These are phyloP conservation scores for Craterostigma plantagineum DNA, from an alignment of 257 asterid genomes.

Conservation along the genomic window DNA sequence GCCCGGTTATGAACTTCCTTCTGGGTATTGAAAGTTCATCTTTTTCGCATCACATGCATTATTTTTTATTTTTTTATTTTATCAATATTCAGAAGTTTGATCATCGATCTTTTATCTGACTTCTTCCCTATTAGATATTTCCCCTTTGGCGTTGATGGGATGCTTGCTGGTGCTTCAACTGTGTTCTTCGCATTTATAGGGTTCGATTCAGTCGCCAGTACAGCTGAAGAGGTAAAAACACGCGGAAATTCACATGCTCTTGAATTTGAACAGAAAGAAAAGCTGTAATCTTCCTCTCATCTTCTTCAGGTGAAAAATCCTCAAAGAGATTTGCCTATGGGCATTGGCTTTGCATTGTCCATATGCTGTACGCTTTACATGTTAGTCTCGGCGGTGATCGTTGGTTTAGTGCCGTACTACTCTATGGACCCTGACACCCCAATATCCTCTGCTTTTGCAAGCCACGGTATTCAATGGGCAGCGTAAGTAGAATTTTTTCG, in stretches of 20 bases:
- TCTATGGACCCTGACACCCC: slow-evolving; percentile 97
- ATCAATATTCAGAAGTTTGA: neutral
- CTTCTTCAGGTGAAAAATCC: slow-evolving; percentile 71
- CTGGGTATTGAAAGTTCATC: slow-evolving; percentile 29
- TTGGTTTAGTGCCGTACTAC: slow-evolving; percentile 88
- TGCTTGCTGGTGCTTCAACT: slow-evolving; percentile 99
- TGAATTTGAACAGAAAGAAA: neutral
- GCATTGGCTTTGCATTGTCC: slow-evolving; percentile 72
- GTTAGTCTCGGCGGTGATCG: slow-evolving; percentile 91
- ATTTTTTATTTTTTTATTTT: neutral
- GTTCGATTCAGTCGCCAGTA: slow-evolving; percentile 93
- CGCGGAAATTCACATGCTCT: neutral
- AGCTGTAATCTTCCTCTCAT: slow-evolving; percentile 1
- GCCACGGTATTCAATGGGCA: slow-evolving; percentile 77
- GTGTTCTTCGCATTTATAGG: slow-evolving; percentile 92
- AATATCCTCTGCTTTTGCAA: slow-evolving; percentile 82
- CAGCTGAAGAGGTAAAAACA: slow-evolving; percentile 97
- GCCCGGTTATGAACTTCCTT: slow-evolving; percentile 88
- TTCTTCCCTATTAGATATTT: too few relatives aligned
- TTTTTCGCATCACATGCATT: neutral
- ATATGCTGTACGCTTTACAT: slow-evolving; percentile 73
- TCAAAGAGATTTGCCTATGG: slow-evolving; percentile 91
- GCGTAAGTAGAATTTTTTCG: slow-evolving; percentile 43
- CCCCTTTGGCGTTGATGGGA: slow-evolving; percentile 79
- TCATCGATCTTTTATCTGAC: slow-evolving; percentile 6